Percentiles rank a stretch among this genome's conserved stretches.
Evolutionary conservation across 441 rosid species (phyloP).

Genomic region (Adansonia grandidieri): DNA sequence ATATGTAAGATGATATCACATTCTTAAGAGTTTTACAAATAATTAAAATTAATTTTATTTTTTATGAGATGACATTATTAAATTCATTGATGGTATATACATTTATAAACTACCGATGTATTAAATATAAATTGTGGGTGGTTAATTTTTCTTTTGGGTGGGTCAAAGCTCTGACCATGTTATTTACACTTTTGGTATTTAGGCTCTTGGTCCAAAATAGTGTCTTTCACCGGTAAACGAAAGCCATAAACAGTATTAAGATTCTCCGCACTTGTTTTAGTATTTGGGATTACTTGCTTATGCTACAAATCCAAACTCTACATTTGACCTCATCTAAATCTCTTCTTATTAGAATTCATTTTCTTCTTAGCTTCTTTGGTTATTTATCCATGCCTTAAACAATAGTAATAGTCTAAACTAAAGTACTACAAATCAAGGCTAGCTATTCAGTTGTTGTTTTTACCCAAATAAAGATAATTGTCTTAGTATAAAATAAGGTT

Average conservation of each 20-base stretch:
- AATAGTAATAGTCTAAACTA: neutral
- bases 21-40: too few species aligned
- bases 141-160: neutral
- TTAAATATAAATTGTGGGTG: too few species aligned
- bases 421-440: too few species aligned
- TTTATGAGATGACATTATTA: too few species aligned
- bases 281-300: constrained; percentile 28
- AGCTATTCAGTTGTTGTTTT: neutral
- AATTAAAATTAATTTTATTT: too few species aligned
- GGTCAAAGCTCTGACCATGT: neutral
- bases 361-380: constrained; percentile 15
- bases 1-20: too few species aligned
- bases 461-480: constrained; percentile 6
- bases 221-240: constrained; percentile 29
- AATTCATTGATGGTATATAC: too few species aligned
- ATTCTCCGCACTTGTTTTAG: constrained; percentile 29
- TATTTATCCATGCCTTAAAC: neutral
- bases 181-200: constrained; percentile 17
- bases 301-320: constrained; percentile 10
- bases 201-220: neutral
- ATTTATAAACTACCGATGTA: too few species aligned
- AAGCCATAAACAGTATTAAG: constrained; percentile 18
- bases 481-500: neutral
- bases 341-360: neutral
- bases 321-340: constrained; percentile 31